Evolutionary conservation across 2,329 filamentous ascomycete genomes (phyloP), one percentile per base, ranked within the genome.

Genomic region (Chaetomiaceae sp.): DNA sequence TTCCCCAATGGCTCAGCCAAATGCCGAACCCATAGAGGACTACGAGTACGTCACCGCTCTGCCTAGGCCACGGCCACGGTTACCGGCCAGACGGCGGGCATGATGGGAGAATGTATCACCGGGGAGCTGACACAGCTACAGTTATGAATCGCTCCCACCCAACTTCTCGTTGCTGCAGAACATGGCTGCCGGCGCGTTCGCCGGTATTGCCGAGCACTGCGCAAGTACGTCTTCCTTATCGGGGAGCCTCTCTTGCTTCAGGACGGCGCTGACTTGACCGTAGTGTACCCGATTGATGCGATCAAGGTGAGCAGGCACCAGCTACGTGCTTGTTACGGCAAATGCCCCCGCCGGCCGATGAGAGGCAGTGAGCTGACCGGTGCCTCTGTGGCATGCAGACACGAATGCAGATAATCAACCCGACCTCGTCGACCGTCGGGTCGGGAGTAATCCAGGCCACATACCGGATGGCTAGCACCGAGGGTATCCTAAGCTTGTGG

Each of bases 251-350:
- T 64, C 85, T 68, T 23, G 29, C 17, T 22, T 9, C 11, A 9
- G 25, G 14, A 66, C 54, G 42, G 11, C 33, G 37, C 29, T 48
- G 37, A 49, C 20, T 17, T 17, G 17, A 15, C 20, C 27, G 17
- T 38, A 64, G 97, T 99, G 94, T 99, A 99, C 69, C 94, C 94
- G 19, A 88, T 99, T 68, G 94, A 99, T 75, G 84, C 95, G 63
- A 88, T 99, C 69, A 99, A 99, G 87, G 94, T 96, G 42, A 54
- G 60, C 53, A 27, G 14, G 63, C 61, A 70, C 53, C 45, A 25
- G 27, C 4, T 31, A n/a, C n/a, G n/a, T 22, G 14, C 37, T 36
- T 27, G 5, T 29, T 14, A 44, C 15, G 19, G 19, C 31, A 45
- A 31, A 33, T 20, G 15, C 23, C 11, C 37, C 27, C 53, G 17